Evolutionary conservation across 2,329 filamentous ascomycete genomes (phyloP).

Genomic region (Penicillium sp.): DNA sequence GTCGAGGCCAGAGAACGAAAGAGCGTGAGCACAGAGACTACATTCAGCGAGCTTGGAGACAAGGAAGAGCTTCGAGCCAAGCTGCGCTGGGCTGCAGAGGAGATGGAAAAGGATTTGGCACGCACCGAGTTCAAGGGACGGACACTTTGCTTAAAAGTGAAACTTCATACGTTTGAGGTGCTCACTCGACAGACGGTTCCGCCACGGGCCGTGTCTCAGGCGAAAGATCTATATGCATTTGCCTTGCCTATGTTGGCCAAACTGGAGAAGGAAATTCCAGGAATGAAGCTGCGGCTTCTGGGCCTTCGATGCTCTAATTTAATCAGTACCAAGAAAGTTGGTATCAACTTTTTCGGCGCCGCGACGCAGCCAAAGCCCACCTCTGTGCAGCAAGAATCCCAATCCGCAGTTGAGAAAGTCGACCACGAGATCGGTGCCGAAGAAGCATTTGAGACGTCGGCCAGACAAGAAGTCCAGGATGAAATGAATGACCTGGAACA

Average conservation of each 20-base stretch:
- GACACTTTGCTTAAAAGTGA: slow-evolving; percentile 88
- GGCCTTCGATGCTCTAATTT: slow-evolving; percentile 84
- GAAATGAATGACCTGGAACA: slow-evolving; percentile 58
- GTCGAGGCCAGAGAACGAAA: slow-evolving; percentile 88
- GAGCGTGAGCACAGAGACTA: slow-evolving; percentile 88
- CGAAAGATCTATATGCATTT: slow-evolving; percentile 78
- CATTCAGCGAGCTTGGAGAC: slow-evolving; percentile 74
- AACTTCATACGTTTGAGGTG: slow-evolving; percentile 90
- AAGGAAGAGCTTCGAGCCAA: slow-evolving; percentile 66
- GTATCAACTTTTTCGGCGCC: slow-evolving; percentile 72
- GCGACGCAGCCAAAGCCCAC: slow-evolving; percentile 20
- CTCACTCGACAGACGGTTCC: slow-evolving; percentile 73
- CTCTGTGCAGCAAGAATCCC: slow-evolving; percentile 3
- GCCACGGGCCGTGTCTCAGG: slow-evolving; percentile 64
- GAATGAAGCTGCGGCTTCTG: slow-evolving; percentile 76
- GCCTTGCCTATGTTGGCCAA: slow-evolving; percentile 77
- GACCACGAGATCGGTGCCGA: slow-evolving; percentile 67
- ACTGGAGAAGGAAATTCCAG: slow-evolving; percentile 74
- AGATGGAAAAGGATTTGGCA: slow-evolving; percentile 78
- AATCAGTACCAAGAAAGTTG: slow-evolving; percentile 75
- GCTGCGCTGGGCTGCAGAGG: slow-evolving; percentile 72
- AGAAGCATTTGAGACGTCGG: slow-evolving; percentile 59
- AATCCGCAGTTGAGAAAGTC: slow-evolving; percentile 13
- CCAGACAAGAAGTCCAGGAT: slow-evolving; percentile 55
- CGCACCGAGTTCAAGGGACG: slow-evolving; percentile 78